phyloP scores from a whole-genome alignment of 768 basidiomycete genomes.

The Hypholoma fasciculare region DNA sequence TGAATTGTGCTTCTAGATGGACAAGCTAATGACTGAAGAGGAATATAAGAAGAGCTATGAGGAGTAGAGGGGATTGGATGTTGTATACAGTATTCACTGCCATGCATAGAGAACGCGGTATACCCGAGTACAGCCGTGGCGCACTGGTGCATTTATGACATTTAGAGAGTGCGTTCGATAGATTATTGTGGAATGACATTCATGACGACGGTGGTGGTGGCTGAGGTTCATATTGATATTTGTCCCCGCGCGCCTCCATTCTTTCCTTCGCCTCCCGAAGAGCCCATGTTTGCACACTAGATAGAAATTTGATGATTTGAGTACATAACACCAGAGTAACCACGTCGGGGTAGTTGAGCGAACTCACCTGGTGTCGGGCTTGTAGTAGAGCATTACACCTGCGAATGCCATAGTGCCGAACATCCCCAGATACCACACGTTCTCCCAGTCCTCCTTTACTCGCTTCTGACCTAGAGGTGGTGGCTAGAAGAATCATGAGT shows the following conservation, averaged over 20 bases:
- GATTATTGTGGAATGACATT: constrained; percentile 8
- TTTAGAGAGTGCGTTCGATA: not conserved
- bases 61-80: constrained; percentile 16
- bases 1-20: constrained; percentile 44
- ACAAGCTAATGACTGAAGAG: constrained; percentile 69
- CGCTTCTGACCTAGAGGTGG: constrained; percentile 80
- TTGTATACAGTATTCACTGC: not conserved
- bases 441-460: constrained; percentile 90
- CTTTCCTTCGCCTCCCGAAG: constrained; percentile 84
- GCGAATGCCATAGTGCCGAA: constrained; percentile 83
- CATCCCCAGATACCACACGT: constrained; percentile 89
- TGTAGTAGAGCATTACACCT: constrained; percentile 80
- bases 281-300: constrained; percentile 91
- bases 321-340: not conserved
- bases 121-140: not conserved
- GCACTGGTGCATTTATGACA: not conserved
- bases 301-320: not conserved
- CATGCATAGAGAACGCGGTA: not conserved
- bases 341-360: not conserved
- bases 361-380: constrained; percentile 88
- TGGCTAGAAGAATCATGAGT: constrained; percentile 47
- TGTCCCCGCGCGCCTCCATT: constrained; percentile 93
- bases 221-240: constrained; percentile 77
- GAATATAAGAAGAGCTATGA: constrained; percentile 60
- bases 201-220: constrained; percentile 28